Evolutionary conservation across 179 eudicot genomes (phyloP).

Genomic region (Corrigiola litoralis): DNA sequence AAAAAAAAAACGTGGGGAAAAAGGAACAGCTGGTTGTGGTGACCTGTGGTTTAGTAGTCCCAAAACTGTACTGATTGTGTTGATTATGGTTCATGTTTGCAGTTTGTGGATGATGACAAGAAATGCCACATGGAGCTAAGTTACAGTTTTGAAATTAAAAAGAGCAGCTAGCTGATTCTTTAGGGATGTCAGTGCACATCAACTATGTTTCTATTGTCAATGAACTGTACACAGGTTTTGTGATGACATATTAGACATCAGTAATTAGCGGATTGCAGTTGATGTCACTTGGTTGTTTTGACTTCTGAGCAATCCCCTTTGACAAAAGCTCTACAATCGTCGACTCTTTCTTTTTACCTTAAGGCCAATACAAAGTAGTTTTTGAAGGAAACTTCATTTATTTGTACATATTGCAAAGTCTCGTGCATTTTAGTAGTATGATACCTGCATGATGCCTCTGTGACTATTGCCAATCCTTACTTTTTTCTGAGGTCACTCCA

Average conservation of each 20-base stretch:
- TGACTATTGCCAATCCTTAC: too few species aligned
- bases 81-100: too few species aligned
- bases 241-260: not conserved
- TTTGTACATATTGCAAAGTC: too few species aligned
- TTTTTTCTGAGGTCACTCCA: too few species aligned
- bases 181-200: conserved; percentile 1
- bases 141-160: conserved; percentile 47
- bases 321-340: not conserved
- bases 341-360: not conserved
- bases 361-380: too few species aligned
- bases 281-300: not conserved
- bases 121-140: conserved; percentile 54
- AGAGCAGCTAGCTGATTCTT: conserved; percentile 26
- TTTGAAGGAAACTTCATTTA: too few species aligned
- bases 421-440: too few species aligned
- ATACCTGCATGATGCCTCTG: too few species aligned
- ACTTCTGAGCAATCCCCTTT: not conserved
- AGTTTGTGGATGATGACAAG: conserved; percentile 60
- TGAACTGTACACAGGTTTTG: not conserved
- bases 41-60: too few species aligned
- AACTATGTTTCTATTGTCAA: not conserved
- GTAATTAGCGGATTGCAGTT: not conserved
- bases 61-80: too few species aligned
- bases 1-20: too few species aligned
- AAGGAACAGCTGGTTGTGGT: too few species aligned